Conservation (phyloP, 805 yeast species). For the Saturnispora zaruensis region DNA sequence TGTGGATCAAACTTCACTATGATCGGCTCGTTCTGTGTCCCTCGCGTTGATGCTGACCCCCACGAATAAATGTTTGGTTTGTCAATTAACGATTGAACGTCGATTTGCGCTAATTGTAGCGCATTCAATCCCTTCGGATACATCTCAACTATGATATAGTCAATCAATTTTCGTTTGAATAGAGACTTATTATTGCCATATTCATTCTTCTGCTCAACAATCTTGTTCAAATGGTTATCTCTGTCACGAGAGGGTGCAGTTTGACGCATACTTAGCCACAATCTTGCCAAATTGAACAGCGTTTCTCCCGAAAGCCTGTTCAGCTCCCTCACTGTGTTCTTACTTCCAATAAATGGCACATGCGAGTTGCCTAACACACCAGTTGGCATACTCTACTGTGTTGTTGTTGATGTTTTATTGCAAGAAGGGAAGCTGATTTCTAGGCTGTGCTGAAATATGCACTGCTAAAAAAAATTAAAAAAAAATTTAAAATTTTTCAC, state of each 20-base stretch:
- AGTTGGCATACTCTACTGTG: not conserved
- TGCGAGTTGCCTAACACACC: conserved; percentile 30
- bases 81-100: conserved; percentile 55
- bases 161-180: conserved; percentile 31
- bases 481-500: not conserved
- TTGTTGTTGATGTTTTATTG: not conserved
- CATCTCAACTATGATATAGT: conserved; percentile 37
- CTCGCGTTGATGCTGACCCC: conserved; percentile 39
- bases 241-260: conserved; percentile 22
- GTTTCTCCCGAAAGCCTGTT: conserved; percentile 24
- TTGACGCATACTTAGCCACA: conserved; percentile 27
- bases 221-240: conserved; percentile 12
- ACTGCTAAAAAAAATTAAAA: not conserved
- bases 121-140: conserved; percentile 54
- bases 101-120: conserved; percentile 62
- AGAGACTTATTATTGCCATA: not conserved
- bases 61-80: conserved; percentile 41
- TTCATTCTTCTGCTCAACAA: conserved; percentile 14
- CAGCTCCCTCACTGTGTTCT: conserved; percentile 20
- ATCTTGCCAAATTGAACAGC: conserved; percentile 24
- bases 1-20: conserved; percentile 36
- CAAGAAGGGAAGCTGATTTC: not conserved
- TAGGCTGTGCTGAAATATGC: conserved; percentile 6
- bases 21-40: conserved; percentile 20
- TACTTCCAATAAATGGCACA: conserved; percentile 24